Conservation (phyloP, 805 yeast genomes). For the Monosporozyma yasuniensis region DNA sequence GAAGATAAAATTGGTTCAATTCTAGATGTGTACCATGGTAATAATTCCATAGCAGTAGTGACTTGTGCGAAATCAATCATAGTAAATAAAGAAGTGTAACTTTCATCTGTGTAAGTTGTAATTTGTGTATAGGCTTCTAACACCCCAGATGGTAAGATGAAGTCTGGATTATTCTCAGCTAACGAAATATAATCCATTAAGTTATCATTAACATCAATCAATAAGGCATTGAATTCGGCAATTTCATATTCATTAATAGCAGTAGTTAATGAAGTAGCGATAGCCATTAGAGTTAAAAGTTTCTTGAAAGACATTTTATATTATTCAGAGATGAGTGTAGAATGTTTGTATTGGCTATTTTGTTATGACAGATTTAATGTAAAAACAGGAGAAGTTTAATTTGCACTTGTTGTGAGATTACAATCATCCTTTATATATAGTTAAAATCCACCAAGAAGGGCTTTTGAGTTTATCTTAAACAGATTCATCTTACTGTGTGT, state of each 20-base stretch:
- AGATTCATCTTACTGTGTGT: no score
- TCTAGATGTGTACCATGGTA: conserved; percentile 32
- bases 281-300: conserved; percentile 4
- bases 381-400: no score
- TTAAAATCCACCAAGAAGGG: no score
- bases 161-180: conserved; percentile 13
- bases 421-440: no score
- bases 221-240: conserved; percentile 18
- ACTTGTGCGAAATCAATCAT: conserved; percentile 26
- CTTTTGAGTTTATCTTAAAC: no score
- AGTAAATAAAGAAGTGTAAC: conserved; percentile 29
- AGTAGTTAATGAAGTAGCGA: conserved; percentile 6
- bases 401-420: no score
- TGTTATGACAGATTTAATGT: no score
- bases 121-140: conserved; percentile 18
- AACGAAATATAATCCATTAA: conserved; percentile 16
- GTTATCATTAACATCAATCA: conserved; percentile 17
- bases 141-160: conserved; percentile 19
- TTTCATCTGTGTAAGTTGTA: conserved; percentile 30
- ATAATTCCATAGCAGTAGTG: conserved; percentile 24
- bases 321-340: neutral
- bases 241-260: conserved; percentile 13
- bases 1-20: conserved; percentile 15
- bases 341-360: no score
- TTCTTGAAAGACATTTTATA: neutral